phyloP scores from a whole-genome alignment of 805 yeast species.

The Ogataea chonburiensis region DNA sequence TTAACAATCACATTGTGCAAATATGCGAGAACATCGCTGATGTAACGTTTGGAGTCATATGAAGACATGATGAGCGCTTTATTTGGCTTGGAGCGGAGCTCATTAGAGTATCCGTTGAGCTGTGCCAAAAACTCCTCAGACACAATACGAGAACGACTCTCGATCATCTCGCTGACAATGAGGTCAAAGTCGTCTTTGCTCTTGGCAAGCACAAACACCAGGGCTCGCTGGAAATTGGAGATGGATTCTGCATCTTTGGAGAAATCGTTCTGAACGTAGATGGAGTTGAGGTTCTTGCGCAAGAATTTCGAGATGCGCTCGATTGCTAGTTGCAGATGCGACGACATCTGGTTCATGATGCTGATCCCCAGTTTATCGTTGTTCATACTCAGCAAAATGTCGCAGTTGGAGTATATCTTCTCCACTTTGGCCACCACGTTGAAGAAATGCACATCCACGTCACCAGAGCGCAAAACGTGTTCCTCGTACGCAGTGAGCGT shows the following conservation, averaged over 20 bases:
- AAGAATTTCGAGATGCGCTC: conserved; percentile 49
- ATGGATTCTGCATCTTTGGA: conserved; percentile 22
- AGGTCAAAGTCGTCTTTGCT: conserved; percentile 54
- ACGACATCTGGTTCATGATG: conserved; percentile 58
- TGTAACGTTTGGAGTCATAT: conserved; percentile 76
- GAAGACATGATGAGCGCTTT: conserved; percentile 61
- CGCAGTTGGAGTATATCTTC: conserved; percentile 62
- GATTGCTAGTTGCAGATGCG: conserved; percentile 50
- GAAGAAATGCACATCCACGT: conserved; percentile 52
- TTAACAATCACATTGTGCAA: conserved; percentile 82
- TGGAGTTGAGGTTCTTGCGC: conserved; percentile 30
- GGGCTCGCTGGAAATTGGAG: conserved; percentile 31
- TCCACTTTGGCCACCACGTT: conserved; percentile 58
- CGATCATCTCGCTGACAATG: conserved; percentile 61
- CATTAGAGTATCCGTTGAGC: conserved; percentile 39
- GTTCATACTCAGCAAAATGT: conserved; percentile 66
- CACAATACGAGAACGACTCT: conserved; percentile 63
- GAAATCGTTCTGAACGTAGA: conserved; percentile 24
- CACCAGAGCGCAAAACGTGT: conserved; percentile 49
- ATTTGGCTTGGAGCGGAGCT: conserved; percentile 15
- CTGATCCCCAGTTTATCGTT: conserved; percentile 64
- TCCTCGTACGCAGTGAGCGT: conserved; percentile 72
- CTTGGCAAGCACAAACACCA: conserved; percentile 30
- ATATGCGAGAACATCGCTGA: conserved; percentile 87
- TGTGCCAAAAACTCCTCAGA: conserved; percentile 67